phyloP scores from a whole-genome alignment of 2,329 filamentous ascomycete genomes.

The Trichoderma sp. region DNA sequence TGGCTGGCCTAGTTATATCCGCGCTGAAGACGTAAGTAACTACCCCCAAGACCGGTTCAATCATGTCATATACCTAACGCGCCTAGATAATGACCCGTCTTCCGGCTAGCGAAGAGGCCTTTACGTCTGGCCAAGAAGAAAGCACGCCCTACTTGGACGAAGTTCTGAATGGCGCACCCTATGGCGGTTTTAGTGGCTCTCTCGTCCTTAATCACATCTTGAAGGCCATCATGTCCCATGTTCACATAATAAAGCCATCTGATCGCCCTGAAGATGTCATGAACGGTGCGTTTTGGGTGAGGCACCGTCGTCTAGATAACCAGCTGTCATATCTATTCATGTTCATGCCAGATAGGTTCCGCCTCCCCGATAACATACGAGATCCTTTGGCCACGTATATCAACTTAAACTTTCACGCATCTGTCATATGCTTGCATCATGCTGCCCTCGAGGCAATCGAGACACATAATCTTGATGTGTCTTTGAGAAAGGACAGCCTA shows the following conservation, averaged over 20 bases:
- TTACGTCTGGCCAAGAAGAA: slow-evolving; percentile 62
- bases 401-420: slow-evolving; percentile 86
- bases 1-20: slow-evolving; percentile 81
- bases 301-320: slow-evolving; percentile 80
- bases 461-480: slow-evolving; percentile 61
- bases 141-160: slow-evolving; percentile 61
- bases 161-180: slow-evolving; percentile 56
- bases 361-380: slow-evolving; percentile 64
- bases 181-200: slow-evolving; percentile 70
- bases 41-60: no score
- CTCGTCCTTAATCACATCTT: slow-evolving; percentile 75
- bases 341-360: slow-evolving; percentile 70
- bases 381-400: slow-evolving; percentile 74
- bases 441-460: slow-evolving; percentile 82
- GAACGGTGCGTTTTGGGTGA: slow-evolving; percentile 78
- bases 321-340: slow-evolving; percentile 74
- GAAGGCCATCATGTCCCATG: slow-evolving; percentile 77
- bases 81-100: slow-evolving; percentile 68
- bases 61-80: not conserved
- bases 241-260: slow-evolving; percentile 66
- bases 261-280: slow-evolving; percentile 74
- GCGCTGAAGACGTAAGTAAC: slow-evolving; percentile 60
- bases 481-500: slow-evolving; percentile 67
- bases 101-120: slow-evolving; percentile 76
- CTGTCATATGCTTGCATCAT: slow-evolving; percentile 84